Evolutionary conservation across 164 flowering plant genomes (phyloP), one percentile per base, ranked within the genome.

Genomic region (Paratinospora sagittata): DNA sequence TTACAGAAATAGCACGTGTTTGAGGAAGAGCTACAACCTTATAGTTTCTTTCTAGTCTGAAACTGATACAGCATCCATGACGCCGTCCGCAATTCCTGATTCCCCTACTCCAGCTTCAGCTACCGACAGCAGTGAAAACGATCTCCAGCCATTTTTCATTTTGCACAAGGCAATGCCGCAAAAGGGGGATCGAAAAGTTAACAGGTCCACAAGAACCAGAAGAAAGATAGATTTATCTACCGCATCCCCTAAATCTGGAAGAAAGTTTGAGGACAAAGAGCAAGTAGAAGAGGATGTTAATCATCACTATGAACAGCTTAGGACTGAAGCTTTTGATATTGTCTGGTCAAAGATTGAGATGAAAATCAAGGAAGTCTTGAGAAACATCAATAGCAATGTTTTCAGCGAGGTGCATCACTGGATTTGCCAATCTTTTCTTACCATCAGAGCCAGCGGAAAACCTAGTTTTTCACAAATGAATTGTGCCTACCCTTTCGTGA

Each of bases 321-420:
- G 84, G 3, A 49, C 75, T 49, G 85, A 89, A 70, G 85, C 91
- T 49, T 90, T 88, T 73, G 73, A 86, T 41, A 8, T 68, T 17
- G 85, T 85, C 26, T 95, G 98, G 97, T 85, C 86, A 6, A 82
- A 80, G 24, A 87, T 90, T 23, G 89, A 95, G 63, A 76, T 82
- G 27, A 75, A 81, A 9, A 84, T 88, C 47, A 82, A 87, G 83
- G 86, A 79, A 71, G 94, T 86, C 33, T 76, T 90, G 79, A 85
- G 79, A 77, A 82, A 76, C 39, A 78, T 83, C 33, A 89, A 85
- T 70, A 69, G 64, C 30, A 70, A 71, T 66, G 82, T 84, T 12
- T 95, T 88, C 71, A 74, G 79, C 61, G 85, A 81, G 39, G 84
- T 95, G 47, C 81, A 81, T 68, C 26, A 75, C 23, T 95, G 98